Evolutionary conservation across 2,329 filamentous ascomycete species (phyloP), one percentile per base, ranked within the genome.

Genomic region (Aspergillus felis): DNA sequence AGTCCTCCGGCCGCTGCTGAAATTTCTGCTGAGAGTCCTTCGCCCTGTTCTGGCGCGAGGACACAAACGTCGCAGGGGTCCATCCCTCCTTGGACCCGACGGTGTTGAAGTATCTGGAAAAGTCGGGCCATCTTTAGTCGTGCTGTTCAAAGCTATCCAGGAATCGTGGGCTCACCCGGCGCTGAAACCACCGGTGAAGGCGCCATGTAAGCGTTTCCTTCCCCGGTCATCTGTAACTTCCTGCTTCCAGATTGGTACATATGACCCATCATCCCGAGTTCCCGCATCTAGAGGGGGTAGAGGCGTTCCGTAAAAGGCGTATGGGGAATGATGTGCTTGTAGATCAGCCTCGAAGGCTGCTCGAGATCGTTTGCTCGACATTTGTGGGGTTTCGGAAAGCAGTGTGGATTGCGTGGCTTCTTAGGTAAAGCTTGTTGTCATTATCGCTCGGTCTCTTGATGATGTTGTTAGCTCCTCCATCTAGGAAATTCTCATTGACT

Each of bases 51-150:
- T 84, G 79, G 25, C 94, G 89, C 53, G 92, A 97, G 6, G 93
- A 97, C 9, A 96, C 87, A 73, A 97, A 99, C 0, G 90, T 89
- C 24, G 91, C 87, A 1, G 94, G 94, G 0, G 91, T 88, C 93
- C 93, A 99, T 78, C 94, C 94, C 81, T 99, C 93, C 75, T 97
- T 97, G 56, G 93, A 97, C 54, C 94, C 94, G 65, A 97, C 94
- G 4, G 92, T 96, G 73, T 99, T 99, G 78, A 94, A 97, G 77
- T 97, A 97, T 65, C 91, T 93, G 74, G 62, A 69, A 35, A 57
- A 25, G 12, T 27, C 20, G n/a, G 58, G 55, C 60, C 60, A 64
- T 55, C 46, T 63, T 70, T 76, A 70, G 73, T 67, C 66, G 64
- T 68, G 59, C 57, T 69, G 66, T 66, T 59, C 64, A 68, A 66